Conservation (phyloP, 1,284 basidiomycete genomes). For the Cystobasidiaceae sp. region DNA sequence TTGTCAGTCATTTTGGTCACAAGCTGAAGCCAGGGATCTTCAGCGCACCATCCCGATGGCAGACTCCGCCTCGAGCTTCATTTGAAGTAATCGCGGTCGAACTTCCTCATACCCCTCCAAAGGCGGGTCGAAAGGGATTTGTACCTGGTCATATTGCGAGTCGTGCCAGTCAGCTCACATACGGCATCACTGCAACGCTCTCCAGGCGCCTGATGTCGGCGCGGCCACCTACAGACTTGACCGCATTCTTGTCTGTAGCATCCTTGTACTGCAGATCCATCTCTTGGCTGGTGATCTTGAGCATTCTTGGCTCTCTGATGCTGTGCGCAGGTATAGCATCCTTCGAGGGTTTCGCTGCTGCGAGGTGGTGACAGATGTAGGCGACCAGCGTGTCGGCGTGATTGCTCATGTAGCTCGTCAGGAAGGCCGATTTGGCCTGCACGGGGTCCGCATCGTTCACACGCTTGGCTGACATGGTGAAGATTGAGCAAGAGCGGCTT, state of each 20-base stretch:
- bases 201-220: background rate
- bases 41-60: constrained; percentile 71
- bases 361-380: constrained; percentile 33
- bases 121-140: constrained; percentile 62
- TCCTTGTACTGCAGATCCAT: constrained; percentile 64
- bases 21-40: no score
- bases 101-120: constrained; percentile 67
- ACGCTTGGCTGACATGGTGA: background rate
- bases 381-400: constrained; percentile 64
- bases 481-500: background rate
- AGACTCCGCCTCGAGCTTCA: constrained; percentile 68
- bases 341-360: no score
- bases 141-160: no score
- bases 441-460: constrained; percentile 55
- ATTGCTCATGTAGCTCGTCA: constrained; percentile 73
- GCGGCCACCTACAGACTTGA: no score
- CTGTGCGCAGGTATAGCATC: constrained; percentile 56
- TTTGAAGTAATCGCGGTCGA: constrained; percentile 65
- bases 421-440: constrained; percentile 64
- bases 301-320: constrained; percentile 59
- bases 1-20: no score
- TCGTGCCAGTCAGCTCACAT: no score
- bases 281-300: constrained; percentile 46
- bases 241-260: constrained; percentile 41
- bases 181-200: no score